These are phyloP conservation scores for Salix caprea DNA, from an alignment of 345 rosid species.

Conservation along the genomic window DNA sequence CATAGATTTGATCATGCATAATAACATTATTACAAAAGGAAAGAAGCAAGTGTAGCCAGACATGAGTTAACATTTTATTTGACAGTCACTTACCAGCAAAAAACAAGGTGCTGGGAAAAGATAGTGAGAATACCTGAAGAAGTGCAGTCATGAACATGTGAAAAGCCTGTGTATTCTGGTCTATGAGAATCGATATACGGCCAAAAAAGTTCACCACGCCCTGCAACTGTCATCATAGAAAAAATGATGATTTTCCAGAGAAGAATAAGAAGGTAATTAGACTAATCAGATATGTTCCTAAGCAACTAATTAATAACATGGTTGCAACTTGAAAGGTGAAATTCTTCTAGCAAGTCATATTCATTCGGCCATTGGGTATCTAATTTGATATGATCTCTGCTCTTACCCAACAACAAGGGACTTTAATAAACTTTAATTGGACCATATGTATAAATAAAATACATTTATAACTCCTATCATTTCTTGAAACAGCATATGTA, in stretches of 20 bases:
- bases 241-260: not conserved
- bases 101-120: not conserved
- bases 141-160: slow-evolving; percentile 91
- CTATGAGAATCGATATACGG: slow-evolving; percentile 69
- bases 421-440: not conserved
- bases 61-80: not conserved
- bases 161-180: slow-evolving; percentile 85
- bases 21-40: not conserved
- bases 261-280: not conserved
- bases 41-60: not conserved
- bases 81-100: not conserved
- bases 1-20: not conserved
- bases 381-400: not conserved
- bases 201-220: slow-evolving; percentile 82
- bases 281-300: not conserved
- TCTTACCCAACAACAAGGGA: not conserved
- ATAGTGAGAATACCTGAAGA: slow-evolving; percentile 58
- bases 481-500: not conserved
- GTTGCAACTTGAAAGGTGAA: not conserved
- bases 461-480: not conserved
- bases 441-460: not conserved
- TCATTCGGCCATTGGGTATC: not conserved
- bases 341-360: too few species aligned
- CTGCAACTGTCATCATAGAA: slow-evolving; percentile 59
- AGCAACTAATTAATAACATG: not conserved